Percentiles rank a stretch among this genome's conserved stretches.
Conservation (phyloP, 2,329 filamentous ascomycete genomes). For the Helicocarpus griseus region DNA sequence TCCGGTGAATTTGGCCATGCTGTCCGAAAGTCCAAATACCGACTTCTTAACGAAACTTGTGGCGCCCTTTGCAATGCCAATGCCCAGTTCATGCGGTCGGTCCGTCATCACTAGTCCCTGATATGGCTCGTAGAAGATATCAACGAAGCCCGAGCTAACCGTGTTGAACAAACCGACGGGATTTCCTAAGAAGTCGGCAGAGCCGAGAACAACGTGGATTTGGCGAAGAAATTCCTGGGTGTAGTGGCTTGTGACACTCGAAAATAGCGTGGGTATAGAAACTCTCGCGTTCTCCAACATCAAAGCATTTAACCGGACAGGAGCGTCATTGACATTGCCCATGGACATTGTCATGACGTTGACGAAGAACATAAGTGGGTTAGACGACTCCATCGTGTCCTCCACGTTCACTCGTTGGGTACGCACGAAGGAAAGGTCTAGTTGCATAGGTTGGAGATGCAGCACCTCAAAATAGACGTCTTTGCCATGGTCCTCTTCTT, state of each 20-base stretch:
- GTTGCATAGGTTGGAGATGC: constrained; percentile 95
- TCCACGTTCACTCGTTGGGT: constrained; percentile 95
- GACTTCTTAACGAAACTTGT: constrained; percentile 98
- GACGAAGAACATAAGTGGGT: constrained; percentile 96
- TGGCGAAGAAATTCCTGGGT: constrained; percentile 93
- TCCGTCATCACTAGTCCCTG: constrained; percentile 96
- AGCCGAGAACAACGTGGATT: constrained; percentile 93
- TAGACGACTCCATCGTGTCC: constrained; percentile 80
- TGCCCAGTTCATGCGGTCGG: constrained; percentile 83
- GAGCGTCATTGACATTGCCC: constrained; percentile 96
- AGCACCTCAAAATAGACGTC: constrained; percentile 97
- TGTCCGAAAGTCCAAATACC: constrained; percentile 94
- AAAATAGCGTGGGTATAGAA: constrained; percentile 70
- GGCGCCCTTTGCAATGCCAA: constrained; percentile 92
- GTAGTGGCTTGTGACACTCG: constrained; percentile 88
- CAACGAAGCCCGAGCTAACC: constrained; percentile 89
- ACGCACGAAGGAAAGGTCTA: constrained; percentile 92
- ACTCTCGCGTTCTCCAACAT: constrained; percentile 93
- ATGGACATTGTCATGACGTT: constrained; percentile 99
- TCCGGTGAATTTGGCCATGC: constrained; percentile 94
- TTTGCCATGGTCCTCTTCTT: constrained; percentile 70
- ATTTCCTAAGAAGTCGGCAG: constrained; percentile 94
- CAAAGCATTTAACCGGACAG: constrained; percentile 82
- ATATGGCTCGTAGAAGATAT: constrained; percentile 99
- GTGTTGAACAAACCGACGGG: constrained; percentile 97